Percentiles rank a stretch among this genome's conserved stretches.
Evolutionary conservation across 2,329 filamentous ascomycete species (phyloP).

Genomic region (Aspergillus sp.): DNA sequence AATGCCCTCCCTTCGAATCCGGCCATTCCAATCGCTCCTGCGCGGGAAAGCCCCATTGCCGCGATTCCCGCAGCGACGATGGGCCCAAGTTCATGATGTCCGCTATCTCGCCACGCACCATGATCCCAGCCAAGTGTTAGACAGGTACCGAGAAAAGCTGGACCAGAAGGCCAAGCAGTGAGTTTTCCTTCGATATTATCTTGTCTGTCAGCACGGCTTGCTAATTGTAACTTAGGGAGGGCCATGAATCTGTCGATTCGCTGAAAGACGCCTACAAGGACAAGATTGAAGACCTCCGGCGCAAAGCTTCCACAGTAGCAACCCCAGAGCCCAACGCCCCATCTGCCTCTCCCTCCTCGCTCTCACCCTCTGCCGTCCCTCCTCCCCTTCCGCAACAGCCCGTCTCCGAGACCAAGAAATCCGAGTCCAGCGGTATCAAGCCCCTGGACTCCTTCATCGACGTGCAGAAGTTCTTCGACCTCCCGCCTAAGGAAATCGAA

Average conservation of each 20-base stretch:
- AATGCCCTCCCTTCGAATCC: constrained; percentile 48
- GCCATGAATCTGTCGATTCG: constrained; percentile 52
- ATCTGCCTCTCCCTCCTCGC: constrained; percentile 23
- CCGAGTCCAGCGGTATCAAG: constrained; percentile 48
- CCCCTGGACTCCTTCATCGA: constrained; percentile 66
- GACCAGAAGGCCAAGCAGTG: constrained; percentile 68
- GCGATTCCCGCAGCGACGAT: constrained; percentile 59
- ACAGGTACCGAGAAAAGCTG: constrained; percentile 85
- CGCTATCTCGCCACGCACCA: constrained; percentile 80
- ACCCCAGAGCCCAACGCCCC: constrained; percentile 37
- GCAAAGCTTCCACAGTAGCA: constrained; percentile 54
- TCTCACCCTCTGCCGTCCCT: constrained; percentile 28
- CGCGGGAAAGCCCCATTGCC: constrained; percentile 22
- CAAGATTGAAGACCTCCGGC: constrained; percentile 67
- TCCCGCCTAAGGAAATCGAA: constrained; percentile 76
- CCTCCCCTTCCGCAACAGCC: constrained; percentile 30
- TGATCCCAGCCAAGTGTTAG: constrained; percentile 57
- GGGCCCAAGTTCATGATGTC: constrained; percentile 87
- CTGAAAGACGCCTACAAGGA: constrained; percentile 79
- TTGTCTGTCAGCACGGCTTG: constrained; percentile 10
- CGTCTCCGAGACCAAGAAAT: constrained; percentile 26
- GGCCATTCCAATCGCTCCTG: constrained; percentile 45
- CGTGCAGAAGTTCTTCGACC: constrained; percentile 64
- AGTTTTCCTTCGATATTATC: constrained; percentile 13
- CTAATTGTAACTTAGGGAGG: constrained; percentile 57